Percentiles rank a stretch among this genome's conserved stretches.
Evolutionary conservation across 2,329 filamentous ascomycete genomes (phyloP).

Genomic region (Neonectria ditissima): DNA sequence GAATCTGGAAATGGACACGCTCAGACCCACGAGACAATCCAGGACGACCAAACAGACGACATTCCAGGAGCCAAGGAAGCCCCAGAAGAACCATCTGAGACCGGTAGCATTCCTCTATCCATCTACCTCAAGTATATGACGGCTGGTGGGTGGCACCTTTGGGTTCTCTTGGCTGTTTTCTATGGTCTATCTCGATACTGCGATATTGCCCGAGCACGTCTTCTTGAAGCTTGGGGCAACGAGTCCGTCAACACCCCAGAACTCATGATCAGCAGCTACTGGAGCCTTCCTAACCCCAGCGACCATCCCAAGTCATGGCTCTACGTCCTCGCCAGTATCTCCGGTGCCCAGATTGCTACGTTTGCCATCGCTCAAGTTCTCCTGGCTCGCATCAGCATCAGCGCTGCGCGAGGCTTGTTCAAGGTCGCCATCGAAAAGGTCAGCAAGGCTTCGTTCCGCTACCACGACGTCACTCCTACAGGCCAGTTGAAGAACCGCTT

Average conservation of each 20-base stretch:
- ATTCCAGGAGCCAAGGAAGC: slow-evolving; percentile 37
- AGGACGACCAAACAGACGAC: slow-evolving; percentile 49
- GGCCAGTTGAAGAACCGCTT: slow-evolving; percentile 92
- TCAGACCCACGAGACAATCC: slow-evolving; percentile 41
- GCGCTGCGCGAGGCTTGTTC: slow-evolving; percentile 82
- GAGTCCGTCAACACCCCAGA: slow-evolving; percentile 49
- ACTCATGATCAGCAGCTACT: slow-evolving; percentile 31
- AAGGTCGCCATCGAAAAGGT: slow-evolving; percentile 77
- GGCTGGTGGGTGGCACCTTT: slow-evolving; percentile 81
- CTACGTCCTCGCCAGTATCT: slow-evolving; percentile 75
- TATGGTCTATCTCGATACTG: slow-evolving; percentile 73
- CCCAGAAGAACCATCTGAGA: slow-evolving; percentile 51
- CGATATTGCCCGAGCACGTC: slow-evolving; percentile 78
- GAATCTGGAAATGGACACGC: slow-evolving; percentile 17
- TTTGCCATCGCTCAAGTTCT: slow-evolving; percentile 73
- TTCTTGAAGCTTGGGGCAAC: slow-evolving; percentile 89
- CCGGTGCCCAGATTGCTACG: slow-evolving; percentile 68
- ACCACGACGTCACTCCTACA: slow-evolving; percentile 90
- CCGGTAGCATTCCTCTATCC: slow-evolving; percentile 78
- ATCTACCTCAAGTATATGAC: slow-evolving; percentile 90
- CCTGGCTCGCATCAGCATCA: slow-evolving; percentile 82
- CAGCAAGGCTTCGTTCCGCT: slow-evolving; percentile 85
- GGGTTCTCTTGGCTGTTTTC: slow-evolving; percentile 72
- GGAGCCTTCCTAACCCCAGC: slow-evolving; percentile 69
- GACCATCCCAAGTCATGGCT: slow-evolving; percentile 81